These are phyloP conservation scores for Coniferiporia weirii DNA, from an alignment of 1,284 basidiomycete genomes.

Conservation along the genomic window DNA sequence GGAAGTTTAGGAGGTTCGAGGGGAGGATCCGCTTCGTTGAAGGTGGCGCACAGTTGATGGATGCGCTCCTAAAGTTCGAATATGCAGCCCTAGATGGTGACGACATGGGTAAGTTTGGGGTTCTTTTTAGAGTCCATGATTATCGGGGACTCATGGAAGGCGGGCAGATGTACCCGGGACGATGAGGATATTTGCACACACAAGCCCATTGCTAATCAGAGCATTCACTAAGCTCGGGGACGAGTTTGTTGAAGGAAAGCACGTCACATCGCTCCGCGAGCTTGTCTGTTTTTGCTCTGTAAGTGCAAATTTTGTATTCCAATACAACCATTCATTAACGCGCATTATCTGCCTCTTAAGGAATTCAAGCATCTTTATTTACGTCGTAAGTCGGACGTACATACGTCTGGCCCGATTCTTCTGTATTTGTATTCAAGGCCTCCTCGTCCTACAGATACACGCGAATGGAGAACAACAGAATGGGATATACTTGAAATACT, in stretches of 20 bases:
- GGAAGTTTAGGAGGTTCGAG: neutral
- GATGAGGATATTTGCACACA: too few species aligned
- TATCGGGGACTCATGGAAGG: too few species aligned
- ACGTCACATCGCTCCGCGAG: neutral
- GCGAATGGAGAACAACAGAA: neutral
- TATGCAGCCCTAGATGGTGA: too few species aligned
- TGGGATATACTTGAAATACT: neutral
- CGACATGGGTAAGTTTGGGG: too few species aligned
- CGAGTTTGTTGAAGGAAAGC: neutral
- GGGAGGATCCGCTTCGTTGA: neutral
- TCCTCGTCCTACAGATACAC: neutral
- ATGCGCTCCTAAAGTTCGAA: neutral
- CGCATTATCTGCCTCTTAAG: too few species aligned
- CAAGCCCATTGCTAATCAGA: neutral
- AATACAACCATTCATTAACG: neutral
- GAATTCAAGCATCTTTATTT: too few species aligned
- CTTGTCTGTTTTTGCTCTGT: neutral
- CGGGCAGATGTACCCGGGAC: too few species aligned
- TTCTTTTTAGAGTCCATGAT: too few species aligned
- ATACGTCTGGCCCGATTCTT: too few species aligned
- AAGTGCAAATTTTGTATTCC: neutral
- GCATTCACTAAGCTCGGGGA: neutral
- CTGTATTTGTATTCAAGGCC: neutral
- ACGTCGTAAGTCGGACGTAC: too few species aligned
- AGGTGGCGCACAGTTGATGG: neutral